Percentiles rank a stretch among this genome's conserved stretches.
These are phyloP conservation scores for Xylaria sp. DNA, from an alignment of 2,329 filamentous ascomycete genomes.

Conservation along the genomic window DNA sequence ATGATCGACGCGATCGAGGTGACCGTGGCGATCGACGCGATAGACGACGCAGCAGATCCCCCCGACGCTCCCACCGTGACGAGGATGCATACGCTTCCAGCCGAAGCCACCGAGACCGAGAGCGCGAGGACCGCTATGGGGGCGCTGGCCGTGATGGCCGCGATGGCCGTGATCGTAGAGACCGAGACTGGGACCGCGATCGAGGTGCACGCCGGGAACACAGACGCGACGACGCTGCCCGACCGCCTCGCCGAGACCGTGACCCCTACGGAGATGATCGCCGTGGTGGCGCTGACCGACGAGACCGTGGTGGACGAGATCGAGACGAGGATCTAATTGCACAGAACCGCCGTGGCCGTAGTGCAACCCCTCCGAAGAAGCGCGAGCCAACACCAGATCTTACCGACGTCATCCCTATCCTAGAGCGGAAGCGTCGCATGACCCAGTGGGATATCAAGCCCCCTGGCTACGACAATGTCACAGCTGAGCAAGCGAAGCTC, in stretches of 20 bases:
- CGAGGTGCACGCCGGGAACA: conserved; percentile 39
- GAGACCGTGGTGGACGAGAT: conserved; percentile 39
- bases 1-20: conserved; percentile 41
- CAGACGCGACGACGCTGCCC: conserved; percentile 50
- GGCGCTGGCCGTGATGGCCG: conserved; percentile 38
- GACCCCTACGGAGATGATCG: conserved; percentile 4
- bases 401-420: conserved; percentile 74
- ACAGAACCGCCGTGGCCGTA: conserved; percentile 60
- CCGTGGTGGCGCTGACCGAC: conserved; percentile 33
- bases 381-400: conserved; percentile 94
- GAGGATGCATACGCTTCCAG: conserved; percentile 76
- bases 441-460: conserved; percentile 99
- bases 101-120: conserved; percentile 84
- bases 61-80: conserved; percentile 61
- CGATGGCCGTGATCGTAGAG: conserved; percentile 33
- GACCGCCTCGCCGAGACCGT: conserved; percentile 45
- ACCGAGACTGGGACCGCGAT: conserved; percentile 62
- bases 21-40: conserved; percentile 31
- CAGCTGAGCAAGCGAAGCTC: conserved; percentile 95
- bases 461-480: conserved; percentile 95
- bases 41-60: conserved; percentile 78
- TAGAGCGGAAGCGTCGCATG: conserved; percentile 83
- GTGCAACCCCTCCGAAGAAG: conserved; percentile 76
- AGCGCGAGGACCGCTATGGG: conserved; percentile 88
- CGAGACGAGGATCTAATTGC: conserved; percentile 47